A percentile compares a stretch with the other conserved stretches of the same genome.
Conservation (phyloP, 2,329 filamentous ascomycete genomes). For the Onygena corvina region DNA sequence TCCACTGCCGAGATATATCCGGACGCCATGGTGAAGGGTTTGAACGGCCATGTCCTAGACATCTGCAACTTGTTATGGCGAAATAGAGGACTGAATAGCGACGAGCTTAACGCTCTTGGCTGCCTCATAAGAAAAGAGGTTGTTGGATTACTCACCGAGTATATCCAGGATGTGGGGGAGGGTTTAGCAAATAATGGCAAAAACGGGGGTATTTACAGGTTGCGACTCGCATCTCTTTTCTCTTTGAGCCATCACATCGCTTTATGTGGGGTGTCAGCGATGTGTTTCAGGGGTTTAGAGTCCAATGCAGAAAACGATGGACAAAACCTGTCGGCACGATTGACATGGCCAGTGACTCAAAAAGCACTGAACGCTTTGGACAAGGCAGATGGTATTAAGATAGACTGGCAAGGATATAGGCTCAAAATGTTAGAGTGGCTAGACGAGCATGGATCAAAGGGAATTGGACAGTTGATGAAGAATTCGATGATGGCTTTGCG, state of each 20-base stretch:
- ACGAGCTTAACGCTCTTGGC: slow-evolving; percentile 49
- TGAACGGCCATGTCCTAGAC: slow-evolving; percentile 80
- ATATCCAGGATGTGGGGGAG: slow-evolving; percentile 31
- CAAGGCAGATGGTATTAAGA: slow-evolving; percentile 50
- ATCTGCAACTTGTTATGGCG: slow-evolving; percentile 76
- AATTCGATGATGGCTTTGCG: slow-evolving; percentile 68
- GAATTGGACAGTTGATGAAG: slow-evolving; percentile 61
- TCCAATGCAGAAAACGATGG: slow-evolving; percentile 29
- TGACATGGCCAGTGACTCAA: slow-evolving; percentile 52
- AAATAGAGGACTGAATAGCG: slow-evolving; percentile 53
- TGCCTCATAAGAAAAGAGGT: slow-evolving; percentile 41
- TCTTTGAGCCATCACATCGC: slow-evolving; percentile 38
- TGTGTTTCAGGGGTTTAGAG: slow-evolving; percentile 39
- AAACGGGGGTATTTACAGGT: slow-evolving; percentile 20
- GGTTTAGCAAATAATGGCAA: slow-evolving; percentile 16
- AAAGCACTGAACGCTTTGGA: slow-evolving; percentile 51
- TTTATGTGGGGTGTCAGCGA: slow-evolving; percentile 36
- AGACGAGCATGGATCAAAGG: slow-evolving; percentile 50
- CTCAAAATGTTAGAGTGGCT: slow-evolving; percentile 59
- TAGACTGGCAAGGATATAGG: slow-evolving; percentile 64
- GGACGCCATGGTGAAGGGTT: slow-evolving; percentile 51
- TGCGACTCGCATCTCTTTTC: slow-evolving; percentile 33
- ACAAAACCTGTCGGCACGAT: slow-evolving; percentile 20
- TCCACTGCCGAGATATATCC: slow-evolving; percentile 38
- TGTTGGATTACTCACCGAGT: slow-evolving; percentile 32